Evolutionary conservation across 352 stramenopile species (phyloP).

Genomic region (Plasmopara halstedii): DNA sequence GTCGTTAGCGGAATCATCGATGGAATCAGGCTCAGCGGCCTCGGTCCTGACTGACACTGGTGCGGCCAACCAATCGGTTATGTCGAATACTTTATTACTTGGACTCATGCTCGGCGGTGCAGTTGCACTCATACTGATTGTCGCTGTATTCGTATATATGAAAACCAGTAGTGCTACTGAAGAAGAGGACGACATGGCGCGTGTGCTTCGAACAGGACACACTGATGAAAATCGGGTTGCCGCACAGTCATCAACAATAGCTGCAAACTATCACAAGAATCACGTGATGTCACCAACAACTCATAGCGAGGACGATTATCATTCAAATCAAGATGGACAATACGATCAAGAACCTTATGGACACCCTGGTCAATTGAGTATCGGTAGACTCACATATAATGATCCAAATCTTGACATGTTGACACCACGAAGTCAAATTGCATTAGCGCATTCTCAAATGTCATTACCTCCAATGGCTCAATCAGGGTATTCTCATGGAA

Average conservation of each 20-base stretch:
- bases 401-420: slow-evolving; percentile 49
- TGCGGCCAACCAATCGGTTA: slow-evolving; percentile 4
- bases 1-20: slow-evolving; percentile 3
- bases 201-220: slow-evolving; percentile 8
- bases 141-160: slow-evolving; percentile 47
- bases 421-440: slow-evolving; percentile 57
- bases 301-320: slow-evolving; percentile 13
- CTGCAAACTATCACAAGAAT: slow-evolving; percentile 26
- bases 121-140: slow-evolving; percentile 33
- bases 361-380: slow-evolving; percentile 1
- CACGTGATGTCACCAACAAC: slow-evolving; percentile 23
- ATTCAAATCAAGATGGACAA: slow-evolving; percentile 9
- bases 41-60: slow-evolving; percentile 28
- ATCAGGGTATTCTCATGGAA: slow-evolving; percentile 8
- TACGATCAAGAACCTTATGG: slow-evolving; percentile 23
- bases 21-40: neutral
- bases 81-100: slow-evolving; percentile 30
- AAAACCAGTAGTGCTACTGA: slow-evolving; percentile 27
- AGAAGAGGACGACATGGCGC: slow-evolving; percentile 26
- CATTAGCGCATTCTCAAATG: slow-evolving; percentile 27
- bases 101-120: slow-evolving; percentile 39
- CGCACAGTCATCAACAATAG: slow-evolving; percentile 23
- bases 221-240: slow-evolving; percentile 7
- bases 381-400: slow-evolving; percentile 31
- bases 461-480: slow-evolving; percentile 31